These are phyloP conservation scores for Globisporangium rhizosaccharum DNA, from an alignment of 352 stramenopile species.

Conservation along the genomic window DNA sequence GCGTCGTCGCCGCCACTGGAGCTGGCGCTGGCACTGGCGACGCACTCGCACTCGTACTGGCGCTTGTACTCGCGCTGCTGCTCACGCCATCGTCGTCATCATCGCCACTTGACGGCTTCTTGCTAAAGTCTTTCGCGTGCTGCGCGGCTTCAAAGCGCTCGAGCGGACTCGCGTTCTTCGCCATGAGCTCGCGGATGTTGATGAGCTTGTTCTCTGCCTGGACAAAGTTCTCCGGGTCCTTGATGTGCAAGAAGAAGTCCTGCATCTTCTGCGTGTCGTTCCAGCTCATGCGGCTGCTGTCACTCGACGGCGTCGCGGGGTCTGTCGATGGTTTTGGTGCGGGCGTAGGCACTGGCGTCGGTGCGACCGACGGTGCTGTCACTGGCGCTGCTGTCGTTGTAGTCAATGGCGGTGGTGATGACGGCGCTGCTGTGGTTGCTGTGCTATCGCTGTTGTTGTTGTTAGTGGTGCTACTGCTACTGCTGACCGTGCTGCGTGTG, in stretches of 20 bases:
- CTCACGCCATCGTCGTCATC: neutral
- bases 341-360: neutral
- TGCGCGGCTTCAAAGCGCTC: slow-evolving; percentile 7
- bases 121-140: neutral
- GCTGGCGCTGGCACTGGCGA: neutral
- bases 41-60: neutral
- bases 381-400: neutral
- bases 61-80: neutral
- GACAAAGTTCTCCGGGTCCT: slow-evolving; percentile 23
- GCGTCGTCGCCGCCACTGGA: slow-evolving; percentile 4
- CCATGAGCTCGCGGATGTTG: slow-evolving; percentile 49
- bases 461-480: neutral
- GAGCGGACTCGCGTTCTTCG: slow-evolving; percentile 19
- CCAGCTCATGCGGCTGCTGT: slow-evolving; percentile 22
- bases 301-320: neutral
- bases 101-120: neutral
- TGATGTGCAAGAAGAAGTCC: slow-evolving; percentile 52
- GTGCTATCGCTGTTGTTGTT: slow-evolving; percentile 6
- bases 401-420: slow-evolving; percentile 1
- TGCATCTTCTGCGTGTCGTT: slow-evolving; percentile 51
- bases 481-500: no score
- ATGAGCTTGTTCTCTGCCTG: slow-evolving; percentile 46
- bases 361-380: slow-evolving; percentile 5
- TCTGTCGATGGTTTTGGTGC: no score
- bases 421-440: slow-evolving; percentile 17